These are phyloP conservation scores for Aschersonia sp. DNA, from an alignment of 2,329 filamentous ascomycete genomes.

Conservation along the genomic window DNA sequence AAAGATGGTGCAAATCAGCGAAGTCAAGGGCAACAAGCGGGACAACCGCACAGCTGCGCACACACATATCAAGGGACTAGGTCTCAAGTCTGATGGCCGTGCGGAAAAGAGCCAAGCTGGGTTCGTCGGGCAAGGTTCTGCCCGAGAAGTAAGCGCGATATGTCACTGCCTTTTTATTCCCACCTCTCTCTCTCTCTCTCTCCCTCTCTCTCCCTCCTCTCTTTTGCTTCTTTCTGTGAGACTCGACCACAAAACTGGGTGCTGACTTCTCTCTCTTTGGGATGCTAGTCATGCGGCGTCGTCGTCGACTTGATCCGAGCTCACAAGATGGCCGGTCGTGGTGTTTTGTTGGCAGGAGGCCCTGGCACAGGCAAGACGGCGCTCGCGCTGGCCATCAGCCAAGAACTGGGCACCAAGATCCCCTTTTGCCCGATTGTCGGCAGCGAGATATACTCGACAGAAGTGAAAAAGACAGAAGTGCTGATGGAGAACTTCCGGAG, in stretches of 20 bases:
- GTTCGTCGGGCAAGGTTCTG: constrained; percentile 78
- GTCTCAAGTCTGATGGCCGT: constrained; percentile 70
- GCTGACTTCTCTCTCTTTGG: constrained; percentile 2
- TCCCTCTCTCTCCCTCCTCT: too few species aligned
- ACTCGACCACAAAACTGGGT: neutral
- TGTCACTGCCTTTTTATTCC: neutral
- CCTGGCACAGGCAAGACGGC: constrained; percentile 97
- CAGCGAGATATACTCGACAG: constrained; percentile 93
- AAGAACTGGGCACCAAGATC: constrained; percentile 95
- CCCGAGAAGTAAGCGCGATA: constrained; percentile 57
- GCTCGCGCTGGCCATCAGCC: constrained; percentile 84
- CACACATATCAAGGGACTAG: constrained; percentile 94
- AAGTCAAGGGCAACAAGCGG: constrained; percentile 87
- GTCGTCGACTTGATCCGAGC: constrained; percentile 91
- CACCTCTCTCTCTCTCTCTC: neutral
- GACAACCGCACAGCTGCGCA: constrained; percentile 94
- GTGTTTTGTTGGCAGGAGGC: constrained; percentile 83
- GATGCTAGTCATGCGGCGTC: constrained; percentile 67
- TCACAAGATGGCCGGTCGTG: constrained; percentile 95
- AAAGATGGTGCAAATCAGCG: constrained; percentile 77
- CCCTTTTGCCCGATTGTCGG: constrained; percentile 97
- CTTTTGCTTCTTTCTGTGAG: too few species aligned
- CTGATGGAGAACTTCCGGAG: constrained; percentile 98
- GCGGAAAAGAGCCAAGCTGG: constrained; percentile 69
- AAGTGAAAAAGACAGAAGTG: constrained; percentile 98